These are phyloP conservation scores for Physaria fendleri DNA, from an alignment of 345 rosid genomes.

Conservation along the genomic window DNA sequence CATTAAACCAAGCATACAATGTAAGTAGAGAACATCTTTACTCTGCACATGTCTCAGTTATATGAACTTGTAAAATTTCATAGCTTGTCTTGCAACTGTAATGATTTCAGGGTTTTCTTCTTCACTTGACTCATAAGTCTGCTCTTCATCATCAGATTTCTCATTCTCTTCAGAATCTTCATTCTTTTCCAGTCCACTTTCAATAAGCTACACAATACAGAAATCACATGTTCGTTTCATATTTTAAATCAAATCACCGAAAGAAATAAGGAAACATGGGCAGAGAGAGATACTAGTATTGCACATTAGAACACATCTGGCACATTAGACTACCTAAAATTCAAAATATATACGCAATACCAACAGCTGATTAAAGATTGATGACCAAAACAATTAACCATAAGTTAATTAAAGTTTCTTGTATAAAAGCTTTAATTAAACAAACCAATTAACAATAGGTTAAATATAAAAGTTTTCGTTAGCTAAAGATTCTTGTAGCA, in stretches of 20 bases:
- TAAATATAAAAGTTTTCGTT: no score
- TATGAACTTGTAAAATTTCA: conserved; percentile 18
- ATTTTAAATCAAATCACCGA: not conserved
- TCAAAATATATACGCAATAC: no score
- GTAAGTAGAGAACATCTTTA: conserved; percentile 6
- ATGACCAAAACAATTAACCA: no score
- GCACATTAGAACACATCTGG: not conserved
- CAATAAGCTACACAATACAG: conserved; percentile 52
- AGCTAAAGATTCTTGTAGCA: no score
- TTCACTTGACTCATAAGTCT: conserved; percentile 33
- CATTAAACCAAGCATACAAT: not conserved
- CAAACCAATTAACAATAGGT: no score
- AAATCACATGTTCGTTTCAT: not conserved
- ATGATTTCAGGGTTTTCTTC: conserved; percentile 39
- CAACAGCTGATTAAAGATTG: not conserved
- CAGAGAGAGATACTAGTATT: not conserved
- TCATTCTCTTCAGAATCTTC: conserved; percentile 34
- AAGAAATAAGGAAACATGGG: not conserved
- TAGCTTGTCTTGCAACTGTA: conserved; percentile 51
- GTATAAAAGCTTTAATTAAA: no score
- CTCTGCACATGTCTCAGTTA: no score
- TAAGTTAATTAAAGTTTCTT: no score
- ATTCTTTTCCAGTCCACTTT: conserved; percentile 43
- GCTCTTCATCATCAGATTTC: conserved; percentile 39
- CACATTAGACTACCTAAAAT: no score